phyloP scores from a whole-genome alignment of 305 asterid species.

The Rubia peregrina region DNA sequence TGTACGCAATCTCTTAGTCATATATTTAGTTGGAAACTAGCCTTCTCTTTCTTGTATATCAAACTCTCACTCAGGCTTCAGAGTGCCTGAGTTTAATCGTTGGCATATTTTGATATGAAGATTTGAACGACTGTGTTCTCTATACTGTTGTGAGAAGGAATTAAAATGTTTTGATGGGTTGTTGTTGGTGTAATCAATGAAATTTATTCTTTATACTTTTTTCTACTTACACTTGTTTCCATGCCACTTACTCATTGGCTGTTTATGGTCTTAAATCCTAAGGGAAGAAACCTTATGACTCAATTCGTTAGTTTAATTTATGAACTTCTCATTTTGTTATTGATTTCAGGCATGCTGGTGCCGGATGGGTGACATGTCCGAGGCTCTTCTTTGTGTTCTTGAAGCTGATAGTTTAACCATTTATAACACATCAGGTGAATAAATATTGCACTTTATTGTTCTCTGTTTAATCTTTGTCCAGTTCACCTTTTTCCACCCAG shows the following conservation, averaged over 20 bases:
- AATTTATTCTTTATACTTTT: neutral
- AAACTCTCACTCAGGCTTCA: neutral
- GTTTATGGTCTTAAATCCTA: slow-evolving; percentile 9
- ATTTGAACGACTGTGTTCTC: neutral
- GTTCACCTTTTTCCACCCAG: neutral
- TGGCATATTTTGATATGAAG: neutral
- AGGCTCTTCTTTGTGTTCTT: slow-evolving; percentile 74
- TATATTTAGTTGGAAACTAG: neutral
- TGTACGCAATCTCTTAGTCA: neutral
- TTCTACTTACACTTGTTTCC: neutral
- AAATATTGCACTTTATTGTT: neutral
- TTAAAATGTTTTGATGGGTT: neutral
- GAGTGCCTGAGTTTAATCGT: neutral
- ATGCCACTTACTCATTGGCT: neutral
- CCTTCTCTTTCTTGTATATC: slow-evolving; percentile 4
- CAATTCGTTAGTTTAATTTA: slow-evolving; percentile 1
- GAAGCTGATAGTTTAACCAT: slow-evolving; percentile 67
- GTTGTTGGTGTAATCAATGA: neutral
- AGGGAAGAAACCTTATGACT: neutral
- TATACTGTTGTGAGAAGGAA: neutral
- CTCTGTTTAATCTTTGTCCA: neutral
- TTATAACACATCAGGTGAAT: slow-evolving; percentile 57
- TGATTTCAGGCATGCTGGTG: slow-evolving; percentile 82
- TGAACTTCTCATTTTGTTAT: slow-evolving; percentile 9
- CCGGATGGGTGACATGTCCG: slow-evolving; percentile 65